A percentile compares a stretch with the other conserved stretches of the same genome.
Evolutionary conservation across 1,139 yeast genomes (phyloP).

Genomic region (Diutina siamensis): DNA sequence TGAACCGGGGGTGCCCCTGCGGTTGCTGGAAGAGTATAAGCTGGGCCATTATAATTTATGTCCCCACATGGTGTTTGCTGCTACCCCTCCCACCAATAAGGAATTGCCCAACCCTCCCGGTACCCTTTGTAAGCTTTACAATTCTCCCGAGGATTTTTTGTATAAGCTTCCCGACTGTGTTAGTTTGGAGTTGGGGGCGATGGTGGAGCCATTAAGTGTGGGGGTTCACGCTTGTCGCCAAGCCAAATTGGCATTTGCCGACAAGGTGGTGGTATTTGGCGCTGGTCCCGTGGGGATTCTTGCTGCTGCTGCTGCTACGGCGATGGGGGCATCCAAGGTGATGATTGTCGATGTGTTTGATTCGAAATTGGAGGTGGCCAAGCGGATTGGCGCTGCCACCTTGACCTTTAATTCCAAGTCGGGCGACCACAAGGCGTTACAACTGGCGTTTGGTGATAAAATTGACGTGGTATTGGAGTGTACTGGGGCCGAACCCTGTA

Average conservation of each 20-base stretch:
- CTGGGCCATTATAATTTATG: conserved; percentile 71
- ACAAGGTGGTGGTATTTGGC: conserved; percentile 68
- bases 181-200: conserved; percentile 74
- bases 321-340: conserved; percentile 70
- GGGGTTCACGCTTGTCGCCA: conserved; percentile 75
- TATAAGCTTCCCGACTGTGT: conserved; percentile 70
- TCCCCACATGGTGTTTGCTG: conserved; percentile 78
- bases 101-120: conserved; percentile 45
- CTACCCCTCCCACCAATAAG: conserved; percentile 47
- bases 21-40: conserved; percentile 63
- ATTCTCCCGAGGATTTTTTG: conserved; percentile 76
- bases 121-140: conserved; percentile 60
- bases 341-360: conserved; percentile 57
- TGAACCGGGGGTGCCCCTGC: conserved; percentile 54
- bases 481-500: conserved; percentile 63
- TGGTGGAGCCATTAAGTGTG: conserved; percentile 80
- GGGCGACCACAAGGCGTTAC: conserved; percentile 18
- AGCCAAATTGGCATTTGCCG: conserved; percentile 61
- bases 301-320: conserved; percentile 66
- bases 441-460: conserved; percentile 27
- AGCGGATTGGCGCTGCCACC: conserved; percentile 44
- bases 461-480: conserved; percentile 62
- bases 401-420: conserved; percentile 47
- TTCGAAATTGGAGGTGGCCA: conserved; percentile 47
- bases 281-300: conserved; percentile 91